Conservation (phyloP, 768 basidiomycete genomes). For the Fomitopsis pulvina region DNA sequence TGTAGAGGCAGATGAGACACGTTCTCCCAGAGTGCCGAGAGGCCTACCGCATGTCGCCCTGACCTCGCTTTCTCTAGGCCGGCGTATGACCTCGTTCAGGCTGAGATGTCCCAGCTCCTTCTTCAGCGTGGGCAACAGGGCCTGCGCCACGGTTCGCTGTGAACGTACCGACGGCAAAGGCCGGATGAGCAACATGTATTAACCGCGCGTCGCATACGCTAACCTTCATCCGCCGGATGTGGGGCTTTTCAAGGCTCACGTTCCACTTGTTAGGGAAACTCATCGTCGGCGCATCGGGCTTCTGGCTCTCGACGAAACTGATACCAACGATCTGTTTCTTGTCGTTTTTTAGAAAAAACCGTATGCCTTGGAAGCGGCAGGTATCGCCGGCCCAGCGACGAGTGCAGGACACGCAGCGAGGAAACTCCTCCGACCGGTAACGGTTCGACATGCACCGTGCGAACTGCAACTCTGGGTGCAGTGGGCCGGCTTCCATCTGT, state of each 20-base stretch:
- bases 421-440: constrained; percentile 65
- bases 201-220: too few species aligned
- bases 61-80: constrained; percentile 75
- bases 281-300: constrained; percentile 52
- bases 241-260: constrained; percentile 38
- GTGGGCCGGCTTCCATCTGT: constrained; percentile 24
- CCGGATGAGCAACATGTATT: neutral
- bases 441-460: constrained; percentile 82
- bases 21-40: neutral
- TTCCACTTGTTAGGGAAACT: constrained; percentile 67
- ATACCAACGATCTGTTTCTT: constrained; percentile 56
- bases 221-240: constrained; percentile 60
- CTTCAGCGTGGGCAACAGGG: constrained; percentile 60
- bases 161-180: constrained; percentile 4
- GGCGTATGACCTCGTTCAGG: constrained; percentile 52
- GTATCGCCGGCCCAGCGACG: constrained; percentile 86
- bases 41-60: constrained; percentile 78
- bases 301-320: constrained; percentile 62
- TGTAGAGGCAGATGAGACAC: constrained; percentile 25
- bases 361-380: constrained; percentile 81
- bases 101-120: constrained; percentile 59
- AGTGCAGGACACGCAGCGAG: constrained; percentile 78
- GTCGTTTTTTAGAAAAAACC: constrained; percentile 64
- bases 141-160: constrained; percentile 61
- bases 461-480: constrained; percentile 65